A percentile compares a stretch with the other conserved stretches of the same genome.
phyloP scores from a whole-genome alignment of 306 rosid species.

The Quercus cerris region DNA sequence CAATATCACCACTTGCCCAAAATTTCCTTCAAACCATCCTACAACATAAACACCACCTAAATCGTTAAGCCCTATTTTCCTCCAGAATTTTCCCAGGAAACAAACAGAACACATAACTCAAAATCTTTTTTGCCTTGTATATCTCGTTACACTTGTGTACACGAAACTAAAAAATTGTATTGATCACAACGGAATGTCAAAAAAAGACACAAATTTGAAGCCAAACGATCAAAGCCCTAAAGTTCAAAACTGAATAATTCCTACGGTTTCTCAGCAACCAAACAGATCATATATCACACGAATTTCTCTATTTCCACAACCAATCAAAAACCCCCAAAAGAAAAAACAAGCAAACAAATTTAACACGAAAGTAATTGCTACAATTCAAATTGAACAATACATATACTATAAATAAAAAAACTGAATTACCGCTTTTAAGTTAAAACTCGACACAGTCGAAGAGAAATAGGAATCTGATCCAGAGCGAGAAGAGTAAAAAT shows the following conservation, averaged over 20 bases:
- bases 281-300: background rate
- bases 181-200: background rate
- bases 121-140: background rate
- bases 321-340: background rate
- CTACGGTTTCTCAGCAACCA: background rate
- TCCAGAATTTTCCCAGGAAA: background rate
- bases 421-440: constrained; percentile 29
- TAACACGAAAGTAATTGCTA: background rate
- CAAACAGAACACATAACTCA: constrained; percentile 10
- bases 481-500: constrained; percentile 15
- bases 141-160: no score
- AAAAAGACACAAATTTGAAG: background rate
- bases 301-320: background rate
- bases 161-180: background rate
- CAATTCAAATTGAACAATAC: background rate
- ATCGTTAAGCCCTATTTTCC: constrained; percentile 24
- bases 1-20: constrained; percentile 29
- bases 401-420: background rate
- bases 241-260: background rate
- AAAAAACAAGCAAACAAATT: background rate
- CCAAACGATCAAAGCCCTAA: background rate
- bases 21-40: constrained; percentile 49
- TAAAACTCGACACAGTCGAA: constrained; percentile 14
- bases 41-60: constrained; percentile 35
- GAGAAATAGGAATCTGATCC: constrained; percentile 42